Evolutionary conservation across 164 flowering plant genomes (phyloP).

Genomic region (Buxus sempervirens): DNA sequence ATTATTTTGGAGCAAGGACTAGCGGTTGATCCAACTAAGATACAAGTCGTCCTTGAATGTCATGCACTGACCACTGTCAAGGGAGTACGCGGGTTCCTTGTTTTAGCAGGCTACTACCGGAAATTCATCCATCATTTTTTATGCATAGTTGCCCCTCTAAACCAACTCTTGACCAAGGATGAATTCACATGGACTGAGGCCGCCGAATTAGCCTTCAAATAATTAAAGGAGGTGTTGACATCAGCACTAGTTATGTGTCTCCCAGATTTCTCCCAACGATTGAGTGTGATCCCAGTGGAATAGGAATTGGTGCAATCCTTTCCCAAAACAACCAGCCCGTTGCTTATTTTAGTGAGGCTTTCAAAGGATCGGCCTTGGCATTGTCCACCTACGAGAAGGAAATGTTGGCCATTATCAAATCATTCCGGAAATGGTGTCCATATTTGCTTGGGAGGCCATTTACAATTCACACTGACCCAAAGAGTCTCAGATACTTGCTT

Average conservation of each 20-base stretch:
- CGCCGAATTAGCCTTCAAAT: constrained; percentile 4
- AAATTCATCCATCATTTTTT: too few species aligned
- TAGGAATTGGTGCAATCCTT: constrained; percentile 10
- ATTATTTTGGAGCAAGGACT: constrained; percentile 4
- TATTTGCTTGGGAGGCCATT: not conserved
- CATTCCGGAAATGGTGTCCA: too few species aligned
- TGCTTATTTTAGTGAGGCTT: constrained; percentile 8
- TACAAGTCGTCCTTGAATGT: constrained; percentile 11
- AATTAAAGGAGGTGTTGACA: too few species aligned
- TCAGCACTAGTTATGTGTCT: too few species aligned
- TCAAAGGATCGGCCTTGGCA: not conserved
- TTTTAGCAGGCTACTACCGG: too few species aligned
- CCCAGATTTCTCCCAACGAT: constrained; percentile 7
- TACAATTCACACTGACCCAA: constrained; percentile 1
- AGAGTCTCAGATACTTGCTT: constrained; percentile 4
- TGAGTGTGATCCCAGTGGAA: constrained; percentile 10
- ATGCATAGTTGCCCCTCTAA: too few species aligned
- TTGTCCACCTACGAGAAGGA: too few species aligned
- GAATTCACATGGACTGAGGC: constrained; percentile 10
- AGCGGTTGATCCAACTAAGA: constrained; percentile 3
- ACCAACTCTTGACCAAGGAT: too few species aligned
- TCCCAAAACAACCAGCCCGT: constrained; percentile 1
- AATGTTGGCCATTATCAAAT: too few species aligned
- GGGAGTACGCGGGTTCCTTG: too few species aligned
- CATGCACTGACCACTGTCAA: constrained; percentile 7